Evolutionary conservation across 176 grass and related monocot species (phyloP), one percentile per base, ranked within the genome.

Genomic region (Oryza longistaminata): DNA sequence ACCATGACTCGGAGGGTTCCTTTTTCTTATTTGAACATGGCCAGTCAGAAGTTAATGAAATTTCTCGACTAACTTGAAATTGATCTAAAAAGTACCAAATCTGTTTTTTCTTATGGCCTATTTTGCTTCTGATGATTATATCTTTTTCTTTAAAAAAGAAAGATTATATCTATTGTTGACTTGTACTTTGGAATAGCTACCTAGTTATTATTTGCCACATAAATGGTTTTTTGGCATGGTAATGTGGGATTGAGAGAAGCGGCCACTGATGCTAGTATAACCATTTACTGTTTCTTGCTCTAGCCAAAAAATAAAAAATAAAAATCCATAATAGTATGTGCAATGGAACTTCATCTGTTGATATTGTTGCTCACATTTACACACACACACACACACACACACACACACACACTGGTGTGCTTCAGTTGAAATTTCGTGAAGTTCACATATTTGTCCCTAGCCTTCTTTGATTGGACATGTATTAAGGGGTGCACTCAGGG

Each of bases 271-370:
- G 35, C 74, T 64, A 35, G 11, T 46, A 62, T 33, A 61, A 70
- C 11, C 64, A 65, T 34, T 86, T n/a, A 79, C 67, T 86, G 9
- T 27, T 58, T 79, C 46, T 21, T 67, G 43, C 39, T 49, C 19
- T 71, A 33, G 19, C 44, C 2, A 45, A 3, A 50, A 50, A 55
- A 19, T 31, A 7, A 11, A 14, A 49, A 49, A 21, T 8, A 74
- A 31, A 33, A 12, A 52, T 27, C 7, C 6, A 33, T 74, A 50
- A 31, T 33, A 21, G 27, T 14, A 49, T 55, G 73, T 21, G 27
- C 27, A 27, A 55, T 25, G 55, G 16, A 86, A 79, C 58, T 62
- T 24, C 58, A 62, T 60, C 19, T n/a, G 2, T 62, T n/a, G 58
- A 24, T 62, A 10, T 62, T 24, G n/a, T 11, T 62, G 58, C 3